phyloP scores from a whole-genome alignment of 2,329 filamentous ascomycete species.

The Nemania serpens region DNA sequence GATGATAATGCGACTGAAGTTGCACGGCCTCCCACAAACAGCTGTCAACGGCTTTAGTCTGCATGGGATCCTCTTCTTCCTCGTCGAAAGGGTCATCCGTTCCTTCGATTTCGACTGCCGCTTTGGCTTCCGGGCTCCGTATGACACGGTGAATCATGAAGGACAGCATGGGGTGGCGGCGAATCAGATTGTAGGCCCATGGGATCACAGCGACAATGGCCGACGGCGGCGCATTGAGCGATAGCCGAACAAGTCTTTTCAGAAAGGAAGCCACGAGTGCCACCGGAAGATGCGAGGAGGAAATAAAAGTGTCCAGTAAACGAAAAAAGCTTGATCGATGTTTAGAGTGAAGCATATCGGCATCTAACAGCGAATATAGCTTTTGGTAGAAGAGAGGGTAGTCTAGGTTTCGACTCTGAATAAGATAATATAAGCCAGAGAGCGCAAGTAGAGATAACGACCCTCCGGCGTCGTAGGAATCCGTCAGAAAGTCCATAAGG shows the following conservation, averaged over 20 bases:
- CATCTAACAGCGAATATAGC: constrained; percentile 89
- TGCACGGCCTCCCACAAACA: constrained; percentile 94
- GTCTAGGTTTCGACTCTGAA: constrained; percentile 90
- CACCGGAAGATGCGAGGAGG: constrained; percentile 89
- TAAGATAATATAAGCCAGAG: constrained; percentile 92
- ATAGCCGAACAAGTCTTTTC: constrained; percentile 84
- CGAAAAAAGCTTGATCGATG: constrained; percentile 94
- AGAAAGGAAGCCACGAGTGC: constrained; percentile 93
- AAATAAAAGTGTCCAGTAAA: constrained; percentile 85
- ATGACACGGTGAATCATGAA: constrained; percentile 91
- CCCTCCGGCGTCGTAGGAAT: constrained; percentile 86
- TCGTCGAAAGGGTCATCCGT: constrained; percentile 76
- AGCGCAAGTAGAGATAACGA: constrained; percentile 86
- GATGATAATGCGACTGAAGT: constrained; percentile 91
- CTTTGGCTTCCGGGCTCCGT: constrained; percentile 61
- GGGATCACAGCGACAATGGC: constrained; percentile 88
- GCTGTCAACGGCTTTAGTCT: constrained; percentile 86
- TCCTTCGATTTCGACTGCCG: constrained; percentile 63
- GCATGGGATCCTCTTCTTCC: constrained; percentile 78
- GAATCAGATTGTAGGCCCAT: constrained; percentile 94
- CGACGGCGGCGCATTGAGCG: constrained; percentile 85
- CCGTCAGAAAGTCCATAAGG: constrained; percentile 95
- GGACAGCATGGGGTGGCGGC: constrained; percentile 84
- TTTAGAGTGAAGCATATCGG: constrained; percentile 87
- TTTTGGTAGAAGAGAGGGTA: constrained; percentile 94